A percentile compares a stretch with the other conserved stretches of the same genome.
These are phyloP conservation scores for Amaranthus palmeri DNA, from an alignment of 148 eudicot genomes.

Conservation along the genomic window DNA sequence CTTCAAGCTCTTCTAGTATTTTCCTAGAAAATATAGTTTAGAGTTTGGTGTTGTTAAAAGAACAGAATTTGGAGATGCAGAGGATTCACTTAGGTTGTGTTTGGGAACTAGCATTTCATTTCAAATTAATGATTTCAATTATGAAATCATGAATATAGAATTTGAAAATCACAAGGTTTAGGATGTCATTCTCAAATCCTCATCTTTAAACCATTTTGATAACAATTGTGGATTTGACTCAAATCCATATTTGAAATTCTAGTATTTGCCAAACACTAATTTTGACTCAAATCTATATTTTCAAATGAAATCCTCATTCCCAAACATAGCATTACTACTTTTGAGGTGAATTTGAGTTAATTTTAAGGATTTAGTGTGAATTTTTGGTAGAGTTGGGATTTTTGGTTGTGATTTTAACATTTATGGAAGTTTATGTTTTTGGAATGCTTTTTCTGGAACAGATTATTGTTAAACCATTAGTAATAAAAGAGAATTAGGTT, in stretches of 20 bases:
- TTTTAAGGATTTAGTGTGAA: conserved; percentile 33
- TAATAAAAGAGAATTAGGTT: conserved; percentile 49
- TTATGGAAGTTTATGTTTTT: conserved; percentile 17
- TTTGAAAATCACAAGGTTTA: too few species aligned
- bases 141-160: too few species aligned
- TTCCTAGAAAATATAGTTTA: conserved; percentile 42
- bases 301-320: too few species aligned
- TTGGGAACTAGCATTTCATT: too few species aligned
- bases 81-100: conserved; percentile 26
- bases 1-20: conserved; percentile 22
- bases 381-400: conserved; percentile 28
- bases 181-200: too few species aligned
- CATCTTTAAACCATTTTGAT: too few species aligned
- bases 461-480: conserved; percentile 37
- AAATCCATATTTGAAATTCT: too few species aligned
- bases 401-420: conserved; percentile 18
- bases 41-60: conserved; percentile 31
- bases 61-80: conserved; percentile 42
- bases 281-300: too few species aligned
- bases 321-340: too few species aligned
- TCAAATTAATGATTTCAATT: too few species aligned
- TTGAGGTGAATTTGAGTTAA: conserved; percentile 13
- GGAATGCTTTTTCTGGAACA: conserved; percentile 32
- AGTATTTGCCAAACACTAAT: too few species aligned
- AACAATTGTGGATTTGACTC: too few species aligned